Evolutionary conservation across 176 grass and related monocot genomes (phyloP).

Genomic region (Aegilops umbellulata): DNA sequence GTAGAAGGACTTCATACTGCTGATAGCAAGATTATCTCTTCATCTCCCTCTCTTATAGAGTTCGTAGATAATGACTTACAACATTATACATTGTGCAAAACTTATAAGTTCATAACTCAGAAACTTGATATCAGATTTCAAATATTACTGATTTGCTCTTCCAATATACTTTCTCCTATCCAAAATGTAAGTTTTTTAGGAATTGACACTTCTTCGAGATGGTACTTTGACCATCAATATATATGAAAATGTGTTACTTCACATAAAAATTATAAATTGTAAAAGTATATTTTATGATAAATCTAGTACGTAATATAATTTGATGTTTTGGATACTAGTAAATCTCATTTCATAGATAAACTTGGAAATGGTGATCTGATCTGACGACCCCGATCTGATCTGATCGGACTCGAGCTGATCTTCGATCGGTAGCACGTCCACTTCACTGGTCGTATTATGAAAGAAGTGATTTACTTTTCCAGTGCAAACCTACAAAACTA

Average conservation of each 20-base stretch:
- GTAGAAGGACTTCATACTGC: background rate
- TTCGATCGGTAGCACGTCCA: constrained; percentile 3
- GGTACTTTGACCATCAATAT: background rate
- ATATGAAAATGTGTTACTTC: background rate
- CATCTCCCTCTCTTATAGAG: background rate
- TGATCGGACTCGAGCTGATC: background rate
- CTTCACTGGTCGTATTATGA: background rate
- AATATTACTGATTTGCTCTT: background rate
- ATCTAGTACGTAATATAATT: no score
- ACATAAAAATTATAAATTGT: no score
- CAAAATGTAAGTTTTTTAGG: background rate
- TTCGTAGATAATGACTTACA: background rate
- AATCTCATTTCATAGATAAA: background rate
- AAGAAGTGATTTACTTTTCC: no score
- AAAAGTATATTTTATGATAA: no score
- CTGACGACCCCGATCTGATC: background rate
- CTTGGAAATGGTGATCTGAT: background rate
- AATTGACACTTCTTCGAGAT: background rate
- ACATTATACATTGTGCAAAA: background rate
- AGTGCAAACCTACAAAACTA: background rate
- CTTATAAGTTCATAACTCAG: background rate
- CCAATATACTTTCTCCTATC: background rate
- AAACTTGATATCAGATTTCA: background rate
- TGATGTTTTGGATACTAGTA: background rate
- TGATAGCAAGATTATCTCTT: background rate